Evolutionary conservation across 116 monocot species (phyloP).

Genomic region (Posidonia oceanica): DNA sequence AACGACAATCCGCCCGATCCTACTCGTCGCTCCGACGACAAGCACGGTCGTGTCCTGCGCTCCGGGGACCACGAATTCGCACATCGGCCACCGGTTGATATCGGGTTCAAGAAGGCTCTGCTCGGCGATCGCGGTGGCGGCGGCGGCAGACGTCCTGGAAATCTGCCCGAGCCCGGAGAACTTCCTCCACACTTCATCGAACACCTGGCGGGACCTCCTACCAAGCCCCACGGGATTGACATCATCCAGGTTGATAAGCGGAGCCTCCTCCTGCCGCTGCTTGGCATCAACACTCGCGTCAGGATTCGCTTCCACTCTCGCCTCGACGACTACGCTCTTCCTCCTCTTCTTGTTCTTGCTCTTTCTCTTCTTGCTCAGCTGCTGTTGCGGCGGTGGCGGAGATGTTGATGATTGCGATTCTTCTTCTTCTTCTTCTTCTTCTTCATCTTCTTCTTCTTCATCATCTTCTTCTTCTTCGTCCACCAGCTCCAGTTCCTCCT

Average conservation of each 20-base stretch:
- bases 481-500: neutral
- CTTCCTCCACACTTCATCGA: constrained; percentile 96
- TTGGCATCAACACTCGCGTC: neutral
- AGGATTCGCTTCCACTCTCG: neutral
- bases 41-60: constrained; percentile 96
- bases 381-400: neutral
- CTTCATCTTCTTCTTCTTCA: neutral
- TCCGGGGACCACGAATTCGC: constrained; percentile 81
- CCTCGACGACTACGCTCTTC: neutral
- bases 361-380: constrained; percentile 8
- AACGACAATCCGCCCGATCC: constrained; percentile 83
- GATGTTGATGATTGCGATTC: neutral
- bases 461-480: neutral
- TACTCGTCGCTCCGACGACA: constrained; percentile 87
- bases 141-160: constrained; percentile 31
- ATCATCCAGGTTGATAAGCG: constrained; percentile 42
- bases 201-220: constrained; percentile 76
- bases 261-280: neutral
- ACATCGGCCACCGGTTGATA: constrained; percentile 79
- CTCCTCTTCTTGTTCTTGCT: constrained; percentile 15
- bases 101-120: constrained; percentile 39
- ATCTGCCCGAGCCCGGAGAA: constrained; percentile 96
- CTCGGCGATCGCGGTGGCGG: constrained; percentile 14
- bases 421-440: neutral
- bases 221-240: constrained; percentile 95